These are phyloP conservation scores for Fennellomyces sp. DNA, from an alignment of 371 early-diverging fungal species.

Conservation along the genomic window DNA sequence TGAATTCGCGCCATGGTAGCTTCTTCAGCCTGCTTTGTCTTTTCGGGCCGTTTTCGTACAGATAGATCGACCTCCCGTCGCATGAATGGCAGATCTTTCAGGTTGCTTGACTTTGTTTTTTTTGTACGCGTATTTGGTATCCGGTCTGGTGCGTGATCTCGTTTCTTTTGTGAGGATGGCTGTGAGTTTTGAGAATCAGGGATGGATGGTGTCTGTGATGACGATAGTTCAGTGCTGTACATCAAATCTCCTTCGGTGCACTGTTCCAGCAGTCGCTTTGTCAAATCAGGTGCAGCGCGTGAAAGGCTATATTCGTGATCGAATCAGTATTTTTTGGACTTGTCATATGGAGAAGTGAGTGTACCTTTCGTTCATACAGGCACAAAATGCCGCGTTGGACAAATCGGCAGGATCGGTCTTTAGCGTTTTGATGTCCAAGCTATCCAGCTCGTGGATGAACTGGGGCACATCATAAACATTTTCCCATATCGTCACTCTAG, in stretches of 20 bases:
- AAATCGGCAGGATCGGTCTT: neutral
- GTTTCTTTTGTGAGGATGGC: slow-evolving; percentile 1
- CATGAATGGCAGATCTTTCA: slow-evolving; percentile 8
- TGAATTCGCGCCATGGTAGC: neutral
- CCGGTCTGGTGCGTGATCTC: neutral
- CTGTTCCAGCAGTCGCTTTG: slow-evolving; percentile 1
- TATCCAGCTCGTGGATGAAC: slow-evolving; percentile 1
- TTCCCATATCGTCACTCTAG: neutral
- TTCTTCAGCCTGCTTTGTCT: neutral
- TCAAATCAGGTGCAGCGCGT: slow-evolving; percentile 3
- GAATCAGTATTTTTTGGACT: too few species aligned
- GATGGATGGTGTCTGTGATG: neutral
- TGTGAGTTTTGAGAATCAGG: neutral
- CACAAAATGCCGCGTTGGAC: neutral
- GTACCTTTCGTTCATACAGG: slow-evolving; percentile 3
- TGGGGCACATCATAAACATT: slow-evolving; percentile 2
- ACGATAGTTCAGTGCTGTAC: neutral
- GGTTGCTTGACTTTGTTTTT: neutral
- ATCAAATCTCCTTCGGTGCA: slow-evolving; percentile 3
- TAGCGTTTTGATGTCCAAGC: neutral
- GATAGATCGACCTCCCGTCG: slow-evolving; percentile 10
- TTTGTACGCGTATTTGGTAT: neutral
- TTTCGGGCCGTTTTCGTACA: slow-evolving; percentile 6
- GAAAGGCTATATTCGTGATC: slow-evolving; percentile 2
- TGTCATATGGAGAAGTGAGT: neutral